A percentile compares a stretch with the other conserved stretches of the same genome.
phyloP scores from a whole-genome alignment of 768 basidiomycete genomes.

The Coprinellus micaceus region DNA sequence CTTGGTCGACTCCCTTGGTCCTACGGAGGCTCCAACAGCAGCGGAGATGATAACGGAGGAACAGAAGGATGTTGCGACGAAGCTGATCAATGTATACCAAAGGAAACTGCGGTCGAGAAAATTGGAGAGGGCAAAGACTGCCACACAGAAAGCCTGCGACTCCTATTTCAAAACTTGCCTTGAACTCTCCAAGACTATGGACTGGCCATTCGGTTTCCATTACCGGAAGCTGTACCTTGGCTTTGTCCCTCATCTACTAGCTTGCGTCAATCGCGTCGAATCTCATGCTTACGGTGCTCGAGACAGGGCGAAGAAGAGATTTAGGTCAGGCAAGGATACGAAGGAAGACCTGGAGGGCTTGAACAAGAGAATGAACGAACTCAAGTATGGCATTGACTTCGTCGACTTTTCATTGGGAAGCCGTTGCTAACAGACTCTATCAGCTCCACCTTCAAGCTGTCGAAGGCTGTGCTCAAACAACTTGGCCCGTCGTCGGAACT shows the following conservation, averaged over 20 bases:
- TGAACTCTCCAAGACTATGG: slow-evolving; percentile 13
- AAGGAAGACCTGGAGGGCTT: slow-evolving; percentile 20
- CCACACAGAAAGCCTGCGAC: slow-evolving; percentile 8
- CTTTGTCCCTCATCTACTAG: slow-evolving; percentile 20
- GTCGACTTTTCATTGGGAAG: background rate
- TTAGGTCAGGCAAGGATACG: slow-evolving; percentile 5
- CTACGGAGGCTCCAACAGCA: slow-evolving; percentile 10
- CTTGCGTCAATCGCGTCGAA: slow-evolving; percentile 16
- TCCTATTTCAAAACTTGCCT: slow-evolving; percentile 16
- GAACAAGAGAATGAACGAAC: slow-evolving; percentile 18
- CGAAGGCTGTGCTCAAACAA: slow-evolving; percentile 13
- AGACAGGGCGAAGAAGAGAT: slow-evolving; percentile 18
- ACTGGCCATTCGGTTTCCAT: slow-evolving; percentile 17
- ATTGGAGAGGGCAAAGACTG: slow-evolving; percentile 7
- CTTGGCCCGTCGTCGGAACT: slow-evolving; percentile 18
- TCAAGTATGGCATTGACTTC: slow-evolving; percentile 14
- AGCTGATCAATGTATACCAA: slow-evolving; percentile 12
- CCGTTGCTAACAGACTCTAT: background rate
- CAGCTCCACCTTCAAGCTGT: slow-evolving; percentile 16
- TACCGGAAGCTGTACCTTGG: slow-evolving; percentile 21
- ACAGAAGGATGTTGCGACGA: slow-evolving; percentile 9
- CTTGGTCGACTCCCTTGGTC: slow-evolving; percentile 12
- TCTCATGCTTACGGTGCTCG: slow-evolving; percentile 1
- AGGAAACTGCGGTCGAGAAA: slow-evolving; percentile 5
- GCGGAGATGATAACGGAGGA: slow-evolving; percentile 12